These are phyloP conservation scores for Cercospora sojina DNA, from an alignment of 2,329 filamentous ascomycete species.

Conservation along the genomic window DNA sequence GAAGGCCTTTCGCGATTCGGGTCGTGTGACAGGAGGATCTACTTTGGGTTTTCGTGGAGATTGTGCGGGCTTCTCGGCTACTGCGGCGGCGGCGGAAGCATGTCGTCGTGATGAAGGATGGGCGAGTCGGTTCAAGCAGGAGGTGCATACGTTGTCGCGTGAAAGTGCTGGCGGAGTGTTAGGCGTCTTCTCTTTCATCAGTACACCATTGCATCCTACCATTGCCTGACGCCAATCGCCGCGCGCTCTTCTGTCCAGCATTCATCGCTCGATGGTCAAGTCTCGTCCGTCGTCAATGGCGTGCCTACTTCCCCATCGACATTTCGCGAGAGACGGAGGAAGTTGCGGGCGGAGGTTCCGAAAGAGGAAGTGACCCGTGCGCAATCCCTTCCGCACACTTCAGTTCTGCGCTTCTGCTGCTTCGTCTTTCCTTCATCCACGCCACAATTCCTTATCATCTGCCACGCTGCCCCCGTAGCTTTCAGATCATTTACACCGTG, in stretches of 20 bases:
- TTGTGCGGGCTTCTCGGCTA: conserved; percentile 29
- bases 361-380: not conserved
- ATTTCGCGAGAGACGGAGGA: conserved; percentile 3
- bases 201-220: conserved; percentile 34
- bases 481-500: conserved; percentile 88
- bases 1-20: conserved; percentile 48
- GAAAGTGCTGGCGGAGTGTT: conserved; percentile 33
- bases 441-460: conserved; percentile 93
- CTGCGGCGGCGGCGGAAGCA: conserved; percentile 41
- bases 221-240: conserved; percentile 44
- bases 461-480: conserved; percentile 65
- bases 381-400: not conserved
- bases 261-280: conserved; percentile 40
- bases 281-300: conserved; percentile 7
- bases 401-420: conserved; percentile 15
- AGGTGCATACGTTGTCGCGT: conserved; percentile 48
- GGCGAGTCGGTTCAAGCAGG: conserved; percentile 46
- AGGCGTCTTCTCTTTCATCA: not conserved
- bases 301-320: not conserved
- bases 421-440: conserved; percentile 39
- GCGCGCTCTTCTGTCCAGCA: conserved; percentile 46
- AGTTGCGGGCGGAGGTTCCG: conserved; percentile 3
- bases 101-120: conserved; percentile 35
- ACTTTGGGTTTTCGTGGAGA: conserved; percentile 31
- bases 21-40: conserved; percentile 45